Evolutionary conservation across 164 flowering plant genomes (phyloP), one percentile per base, ranked within the genome.

Genomic region (Vitis labrusca): DNA sequence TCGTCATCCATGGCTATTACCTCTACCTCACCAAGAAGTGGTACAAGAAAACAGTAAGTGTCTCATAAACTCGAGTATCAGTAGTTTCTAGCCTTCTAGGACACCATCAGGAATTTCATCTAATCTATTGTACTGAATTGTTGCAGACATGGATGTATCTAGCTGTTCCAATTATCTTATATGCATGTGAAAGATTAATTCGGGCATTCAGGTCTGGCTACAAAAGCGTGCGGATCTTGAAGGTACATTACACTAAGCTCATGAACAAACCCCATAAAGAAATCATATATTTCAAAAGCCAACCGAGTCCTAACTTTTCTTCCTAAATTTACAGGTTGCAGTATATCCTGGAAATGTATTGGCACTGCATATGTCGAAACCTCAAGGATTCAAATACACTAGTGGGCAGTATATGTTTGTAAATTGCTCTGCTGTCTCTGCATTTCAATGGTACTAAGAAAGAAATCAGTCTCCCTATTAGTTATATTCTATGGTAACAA

Each of bases 41-140:
- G 91, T 85, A 87, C 86, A 81, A 87, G 73, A 91, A 82, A 77
- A 87, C 93, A 51, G 97, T 91, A 73, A 77, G 88, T 32, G 44
- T 19, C 54, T 32, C 13, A 23, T 11, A 50, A 19, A 9, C 16
- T 19, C 9, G 27, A 23, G 27, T 23, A 23, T 23, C 27, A 23
- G 27, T 23, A 23, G 27, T 23, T 23, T 23, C 27, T 23, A 23
- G 27, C 27, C 27, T 23, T 23, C 27, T 1, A 23, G 27, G 27
- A 23, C 27, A 37, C 0, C 7, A 37, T 37, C 44, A 37, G 7
- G 44, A 6, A 37, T 37, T 37, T 37, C 7, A 3, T 56, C 37
- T 47, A 8, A 23, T 8, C n/a, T 48, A 11, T 8, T 59, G 23
- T 29, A 16, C 10, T 23, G 8, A 3, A 61, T 17, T 15, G 47